Conservation (phyloP, 2,329 filamentous ascomycete species). For the Triangularia setosa region DNA sequence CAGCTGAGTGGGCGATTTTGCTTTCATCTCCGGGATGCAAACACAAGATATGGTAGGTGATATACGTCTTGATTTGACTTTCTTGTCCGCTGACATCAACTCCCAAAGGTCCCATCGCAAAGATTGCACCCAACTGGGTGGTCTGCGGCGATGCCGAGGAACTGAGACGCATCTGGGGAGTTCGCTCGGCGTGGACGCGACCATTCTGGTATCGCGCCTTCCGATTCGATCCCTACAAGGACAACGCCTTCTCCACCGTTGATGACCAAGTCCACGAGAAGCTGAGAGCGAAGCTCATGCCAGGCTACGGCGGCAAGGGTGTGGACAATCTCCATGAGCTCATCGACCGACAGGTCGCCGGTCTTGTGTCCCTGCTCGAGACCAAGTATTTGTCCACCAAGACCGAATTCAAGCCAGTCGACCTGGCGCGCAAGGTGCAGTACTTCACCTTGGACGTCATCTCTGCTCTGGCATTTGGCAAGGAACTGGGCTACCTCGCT, state of each 20-base stretch:
- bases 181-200: slow-evolving; percentile 21
- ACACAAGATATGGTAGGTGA: slow-evolving; percentile 25
- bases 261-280: slow-evolving; percentile 17
- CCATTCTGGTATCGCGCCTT: slow-evolving; percentile 45
- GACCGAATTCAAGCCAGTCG: slow-evolving; percentile 28
- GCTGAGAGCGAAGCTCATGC: slow-evolving; percentile 14
- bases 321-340: slow-evolving; percentile 5
- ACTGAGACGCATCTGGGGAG: slow-evolving; percentile 9
- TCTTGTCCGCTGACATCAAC: slow-evolving; percentile 23
- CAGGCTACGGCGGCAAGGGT: slow-evolving; percentile 18
- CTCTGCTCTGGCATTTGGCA: slow-evolving; percentile 42
- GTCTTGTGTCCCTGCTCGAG: slow-evolving; percentile 13
- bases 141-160: slow-evolving; percentile 13
- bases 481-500: slow-evolving; percentile 41
- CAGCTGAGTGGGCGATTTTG: slow-evolving; percentile 27
- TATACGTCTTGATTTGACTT: too few species aligned
- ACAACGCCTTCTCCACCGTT: slow-evolving; percentile 17
- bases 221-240: slow-evolving; percentile 22
- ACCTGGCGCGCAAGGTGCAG: slow-evolving; percentile 41
- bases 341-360: slow-evolving; percentile 9
- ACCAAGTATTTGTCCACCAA: slow-evolving; percentile 16
- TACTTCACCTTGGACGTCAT: slow-evolving; percentile 49
- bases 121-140: slow-evolving; percentile 14
- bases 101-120: slow-evolving; percentile 9
- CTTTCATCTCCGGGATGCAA: slow-evolving; percentile 25